These are phyloP conservation scores for Pistacia atlantica DNA, from an alignment of 345 rosid species.

Conservation along the genomic window DNA sequence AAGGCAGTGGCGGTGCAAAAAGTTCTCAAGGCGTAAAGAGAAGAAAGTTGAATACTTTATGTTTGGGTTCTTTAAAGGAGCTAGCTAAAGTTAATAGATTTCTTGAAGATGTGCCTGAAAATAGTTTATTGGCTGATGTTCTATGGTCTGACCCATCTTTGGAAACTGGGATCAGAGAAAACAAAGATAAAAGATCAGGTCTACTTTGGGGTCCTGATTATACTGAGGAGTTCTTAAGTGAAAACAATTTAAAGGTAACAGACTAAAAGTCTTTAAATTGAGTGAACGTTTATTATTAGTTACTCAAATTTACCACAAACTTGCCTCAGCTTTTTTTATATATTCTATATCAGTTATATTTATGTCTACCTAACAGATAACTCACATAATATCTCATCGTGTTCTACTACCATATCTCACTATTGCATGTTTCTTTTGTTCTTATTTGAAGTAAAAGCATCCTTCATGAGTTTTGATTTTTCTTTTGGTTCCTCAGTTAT, in stretches of 20 bases:
- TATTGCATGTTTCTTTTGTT: not conserved
- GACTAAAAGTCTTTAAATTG: not conserved
- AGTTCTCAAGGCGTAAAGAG: slow-evolving; percentile 22
- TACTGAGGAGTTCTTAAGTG: slow-evolving; percentile 38
- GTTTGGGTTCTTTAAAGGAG: slow-evolving; percentile 44
- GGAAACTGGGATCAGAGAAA: slow-evolving; percentile 39
- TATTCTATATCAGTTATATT: not conserved
- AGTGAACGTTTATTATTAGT: not conserved
- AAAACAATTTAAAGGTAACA: slow-evolving; percentile 41
- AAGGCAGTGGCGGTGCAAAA: slow-evolving; percentile 2
- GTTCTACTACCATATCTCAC: not conserved
- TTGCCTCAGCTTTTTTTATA: not conserved
- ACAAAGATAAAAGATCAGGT: slow-evolving; percentile 29
- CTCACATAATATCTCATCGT: too few relatives aligned
- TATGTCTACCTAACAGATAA: too few relatives aligned
- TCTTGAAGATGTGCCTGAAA: slow-evolving; percentile 34
- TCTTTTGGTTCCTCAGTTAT: not conserved
- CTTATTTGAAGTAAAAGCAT: not conserved
- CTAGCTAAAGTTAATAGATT: slow-evolving; percentile 39
- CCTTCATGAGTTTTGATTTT: not conserved
- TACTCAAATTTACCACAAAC: not conserved
- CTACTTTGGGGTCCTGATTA: slow-evolving; percentile 53
- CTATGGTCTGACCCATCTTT: slow-evolving; percentile 50
- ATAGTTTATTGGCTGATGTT: slow-evolving; percentile 37
- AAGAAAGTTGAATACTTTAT: slow-evolving; percentile 16